Evolutionary conservation across 2,329 filamentous ascomycete genomes (phyloP), one percentile per base, ranked within the genome.

Genomic region (Venturia aucupariae): DNA sequence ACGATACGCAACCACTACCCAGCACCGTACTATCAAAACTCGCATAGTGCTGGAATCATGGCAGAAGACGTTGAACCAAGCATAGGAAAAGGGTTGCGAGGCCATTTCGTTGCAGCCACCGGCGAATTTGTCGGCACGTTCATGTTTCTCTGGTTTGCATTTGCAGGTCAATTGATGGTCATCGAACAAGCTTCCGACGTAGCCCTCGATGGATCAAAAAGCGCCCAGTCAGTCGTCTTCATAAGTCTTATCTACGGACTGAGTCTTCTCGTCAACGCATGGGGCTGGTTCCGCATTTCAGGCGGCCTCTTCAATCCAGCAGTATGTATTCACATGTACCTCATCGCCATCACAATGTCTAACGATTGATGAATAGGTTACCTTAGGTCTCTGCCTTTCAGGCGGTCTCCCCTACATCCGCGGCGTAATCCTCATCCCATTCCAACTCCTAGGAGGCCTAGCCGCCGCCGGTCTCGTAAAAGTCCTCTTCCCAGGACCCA

Each of bases 121-220:
- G 79, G 79, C 65, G 71, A 80, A 63, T 76, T 79, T 61, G 72
- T 76, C 59, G 78, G 78, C 55, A 78, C 77, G 0, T 77, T 79
- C 67, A 73, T 80, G 67, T 80, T 75, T 68, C 71, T 80, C 30
- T 77, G 75, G 70, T 75, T 77, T 67, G 72, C 72, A 54, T 74
- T 77, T 65, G 68, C 69, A 11, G 75, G 69, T 22, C 73, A 74
- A 55, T 72, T 75, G 65, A 76, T 75, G 69, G 78, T 78, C 66
- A 70, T n/a, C 69, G n/a, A 60, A 7, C 41, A 46, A 51, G 60
- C 60, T 22, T 41, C 39, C 17, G 72, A 22, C 8, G 11, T n/a
- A 7, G 30, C 41, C 17, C 11, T 24, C 13, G 15, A 46, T 11
- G 27, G 27, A 38, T 46, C 35, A n/a, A 57, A 30, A 17, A 41